Base-by-base conservation (phyloP, 78 protist genomes). In the Emiliania huxleyi region DNA sequence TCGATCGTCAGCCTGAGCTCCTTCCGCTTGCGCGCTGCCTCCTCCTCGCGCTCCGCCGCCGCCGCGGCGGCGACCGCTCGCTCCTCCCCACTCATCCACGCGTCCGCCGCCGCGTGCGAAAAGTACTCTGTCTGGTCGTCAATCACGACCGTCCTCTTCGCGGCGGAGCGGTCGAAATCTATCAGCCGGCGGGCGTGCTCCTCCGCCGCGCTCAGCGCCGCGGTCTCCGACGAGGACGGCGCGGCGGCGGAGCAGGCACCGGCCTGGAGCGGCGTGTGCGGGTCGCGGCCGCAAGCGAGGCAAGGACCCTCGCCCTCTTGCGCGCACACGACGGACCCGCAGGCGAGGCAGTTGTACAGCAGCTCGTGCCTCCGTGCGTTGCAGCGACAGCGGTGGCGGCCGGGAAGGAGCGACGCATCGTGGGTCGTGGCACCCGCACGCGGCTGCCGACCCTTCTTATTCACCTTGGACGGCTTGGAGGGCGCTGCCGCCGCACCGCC, bases 81-180 rank as follows among this genome's bases (percentile, higher is more conserved):
- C 55, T 81, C 89, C 18, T 44, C 2, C 56, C 12, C 40, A 23
- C 19, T 21, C 40, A 81, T 37, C 89, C 89, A 81, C 35, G 56
- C 55, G 55, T 81, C 89, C 29, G 56, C 89, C 0, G 56, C 29
- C 42, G 87, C 45, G 35, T 42, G 23, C 49, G 81, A 71, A 37
- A 29, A 81, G 40, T 44, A 81, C 35, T 81, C 89, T 40, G 12
- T 23, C 89, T 81, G 89, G 89, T 81, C 89, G 55, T 81, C 89
- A 42, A 81, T 81, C 56, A 81, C 89, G 26, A 40, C 23, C 56
- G 89, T 44, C 22, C 89, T 37, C 55, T 43, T 44, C 26, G 89
- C 89, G 3, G 56, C n/a, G 2, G 56, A 1, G 6, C 89, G 89
- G 15, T 81, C 89, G 38, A 44, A 81, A 0, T 43, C 56, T 35